Base-by-base conservation (phyloP, 352 stramenopile genomes). In the Pythium biforme region DNA sequence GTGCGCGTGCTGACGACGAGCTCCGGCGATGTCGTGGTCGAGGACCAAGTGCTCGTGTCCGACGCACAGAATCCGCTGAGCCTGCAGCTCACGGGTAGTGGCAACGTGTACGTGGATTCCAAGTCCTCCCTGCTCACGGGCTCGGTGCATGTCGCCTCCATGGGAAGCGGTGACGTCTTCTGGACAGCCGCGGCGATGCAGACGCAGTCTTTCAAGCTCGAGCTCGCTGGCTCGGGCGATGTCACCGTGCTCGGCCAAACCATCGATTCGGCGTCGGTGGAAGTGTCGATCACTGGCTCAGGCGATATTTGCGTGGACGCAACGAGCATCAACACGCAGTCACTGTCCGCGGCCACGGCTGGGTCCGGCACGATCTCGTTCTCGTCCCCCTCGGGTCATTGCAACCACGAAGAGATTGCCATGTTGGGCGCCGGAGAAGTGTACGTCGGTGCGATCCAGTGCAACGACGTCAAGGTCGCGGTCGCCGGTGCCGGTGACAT, bases 331-430 rank as follows among this genome's bases (percentile, higher is more conserved):
- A 10, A 56, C 41, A 61, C 62, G 15, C 34, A 40, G 15, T 34
- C 49, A 15, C 33, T 69, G 8, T 45, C 23, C 31, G 53, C 50
- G 12, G 40, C 55, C 1, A 60, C 40, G 0, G 12, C 58, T 4
- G 62, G 62, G 0, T 69, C 62, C 6, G 62, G 62, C 11, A 40
- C 43, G n/a, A 58, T 57, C n/a, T 60, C 62, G 48, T 58, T 68
- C 29, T 58, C 54, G 12, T 46, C 54, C 0, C 15, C 27, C 7
- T 59, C 26, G 8, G 62, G 46, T 11, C 62, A 55, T 20, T 62
- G 54, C 27, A 59, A 1, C n/a, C 29, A 34, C 29, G 55, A 58
- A 20, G 54, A 63, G 3, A 39, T 69, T 17, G 23, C 49, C 19
- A 48, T 69, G 3, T 25, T 61, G 22, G 62, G 62, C 22, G 52